phyloP scores from a whole-genome alignment of 2,329 filamentous ascomycete genomes.

The Colletotrichum sp. region DNA sequence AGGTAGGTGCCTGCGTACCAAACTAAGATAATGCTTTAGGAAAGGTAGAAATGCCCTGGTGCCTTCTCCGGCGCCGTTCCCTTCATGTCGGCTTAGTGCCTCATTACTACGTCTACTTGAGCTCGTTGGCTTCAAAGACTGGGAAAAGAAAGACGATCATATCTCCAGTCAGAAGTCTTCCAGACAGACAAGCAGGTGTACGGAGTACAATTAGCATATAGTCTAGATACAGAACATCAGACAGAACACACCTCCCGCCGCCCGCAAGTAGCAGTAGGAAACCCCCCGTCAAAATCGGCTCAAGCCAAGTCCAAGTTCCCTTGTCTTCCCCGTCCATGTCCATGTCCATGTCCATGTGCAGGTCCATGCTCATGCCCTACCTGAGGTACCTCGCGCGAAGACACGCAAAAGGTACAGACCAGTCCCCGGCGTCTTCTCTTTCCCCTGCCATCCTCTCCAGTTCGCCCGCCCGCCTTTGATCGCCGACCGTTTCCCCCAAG shows the following conservation, averaged over 20 bases:
- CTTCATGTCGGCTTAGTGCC: not conserved
- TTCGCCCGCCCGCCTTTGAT: not conserved
- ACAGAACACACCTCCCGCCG: not conserved
- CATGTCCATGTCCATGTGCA: not conserved
- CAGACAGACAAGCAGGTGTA: not conserved
- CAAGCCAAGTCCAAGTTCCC: not conserved
- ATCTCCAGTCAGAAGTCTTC: not conserved
- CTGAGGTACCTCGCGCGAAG: not conserved
- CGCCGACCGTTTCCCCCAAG: slow-evolving; percentile 3
- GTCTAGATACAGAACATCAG: not conserved
- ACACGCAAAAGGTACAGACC: not conserved
- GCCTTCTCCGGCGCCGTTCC: not conserved
- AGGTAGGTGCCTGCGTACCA: too few species aligned
- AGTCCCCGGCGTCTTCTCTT: not conserved
- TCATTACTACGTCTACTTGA: not conserved
- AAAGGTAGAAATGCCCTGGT: not conserved
- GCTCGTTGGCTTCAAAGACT: not conserved
- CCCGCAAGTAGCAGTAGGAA: not conserved
- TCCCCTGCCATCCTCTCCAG: not conserved
- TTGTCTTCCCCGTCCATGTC: not conserved
- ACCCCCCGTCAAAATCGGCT: not conserved
- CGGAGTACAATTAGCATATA: not conserved
- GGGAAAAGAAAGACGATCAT: too few species aligned
- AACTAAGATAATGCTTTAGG: not conserved
- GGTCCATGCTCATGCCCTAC: not conserved